Conservation (phyloP, 2,329 filamentous ascomycete genomes). For the Colletotrichum endophyticum region DNA sequence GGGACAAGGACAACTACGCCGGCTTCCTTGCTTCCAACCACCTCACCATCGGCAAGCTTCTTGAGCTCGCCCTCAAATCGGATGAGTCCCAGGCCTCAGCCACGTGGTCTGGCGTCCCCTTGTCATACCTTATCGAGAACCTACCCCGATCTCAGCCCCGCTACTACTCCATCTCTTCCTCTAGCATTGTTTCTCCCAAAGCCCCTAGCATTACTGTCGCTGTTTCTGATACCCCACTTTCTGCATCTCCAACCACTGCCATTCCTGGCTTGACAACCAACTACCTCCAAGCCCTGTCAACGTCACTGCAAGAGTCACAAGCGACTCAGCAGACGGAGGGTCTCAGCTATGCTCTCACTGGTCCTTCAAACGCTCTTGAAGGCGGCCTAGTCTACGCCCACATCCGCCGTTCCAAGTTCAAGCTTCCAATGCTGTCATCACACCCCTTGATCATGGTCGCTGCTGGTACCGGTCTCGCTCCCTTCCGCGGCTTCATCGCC, state of each 20-base stretch:
- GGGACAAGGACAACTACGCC: conserved; percentile 40
- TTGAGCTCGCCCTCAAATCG: conserved; percentile 21
- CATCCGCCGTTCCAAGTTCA: conserved; percentile 37
- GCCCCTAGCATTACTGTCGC: conserved; percentile 3
- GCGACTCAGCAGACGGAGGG: neutral
- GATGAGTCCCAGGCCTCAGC: neutral
- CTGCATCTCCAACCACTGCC: conserved; percentile 28
- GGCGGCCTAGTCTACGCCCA: conserved; percentile 37
- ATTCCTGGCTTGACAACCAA: conserved; percentile 28
- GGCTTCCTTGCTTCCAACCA: conserved; percentile 25
- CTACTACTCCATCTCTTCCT: conserved; percentile 68
- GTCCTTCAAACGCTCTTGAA: conserved; percentile 16
- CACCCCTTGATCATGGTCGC: conserved; percentile 56
- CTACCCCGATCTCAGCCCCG: conserved; percentile 62
- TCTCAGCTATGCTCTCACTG: conserved; percentile 2
- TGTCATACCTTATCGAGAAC: conserved; percentile 60
- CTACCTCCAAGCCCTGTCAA: conserved; percentile 26
- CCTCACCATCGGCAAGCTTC: conserved; percentile 28
- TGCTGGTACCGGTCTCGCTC: conserved; percentile 55
- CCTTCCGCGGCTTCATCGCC: conserved; percentile 35
- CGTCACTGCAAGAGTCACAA: neutral
- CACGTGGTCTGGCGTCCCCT: conserved; percentile 28
- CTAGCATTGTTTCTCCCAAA: conserved; percentile 35
- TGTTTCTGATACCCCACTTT: conserved; percentile 23
- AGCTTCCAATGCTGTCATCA: conserved; percentile 40